A percentile compares a stretch with the other conserved stretches of the same genome.
Evolutionary conservation across 2,329 filamentous ascomycete genomes (phyloP).

Genomic region (Verticillium alfalfae): DNA sequence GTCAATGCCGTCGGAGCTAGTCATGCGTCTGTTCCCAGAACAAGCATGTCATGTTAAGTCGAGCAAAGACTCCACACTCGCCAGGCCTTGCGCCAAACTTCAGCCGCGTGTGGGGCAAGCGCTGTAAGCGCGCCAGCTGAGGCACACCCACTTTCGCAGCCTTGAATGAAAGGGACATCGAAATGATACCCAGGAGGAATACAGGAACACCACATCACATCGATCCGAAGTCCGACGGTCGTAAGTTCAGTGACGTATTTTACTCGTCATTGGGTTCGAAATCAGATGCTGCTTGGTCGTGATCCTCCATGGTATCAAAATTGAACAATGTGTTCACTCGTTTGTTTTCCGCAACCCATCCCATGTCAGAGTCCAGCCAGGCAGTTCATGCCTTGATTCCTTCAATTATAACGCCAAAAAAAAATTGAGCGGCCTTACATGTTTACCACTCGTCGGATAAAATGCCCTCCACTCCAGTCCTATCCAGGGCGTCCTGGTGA

Average conservation of each 20-base stretch:
- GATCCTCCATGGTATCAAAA: neutral
- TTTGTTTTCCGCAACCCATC: neutral
- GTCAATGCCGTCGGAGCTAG: neutral
- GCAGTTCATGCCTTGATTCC: neutral
- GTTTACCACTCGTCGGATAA: slow-evolving; percentile 9
- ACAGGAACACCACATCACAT: too few species aligned
- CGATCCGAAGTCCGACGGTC: too few species aligned
- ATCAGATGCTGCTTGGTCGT: too few species aligned
- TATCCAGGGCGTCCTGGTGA: slow-evolving; percentile 13
- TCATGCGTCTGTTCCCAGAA: neutral
- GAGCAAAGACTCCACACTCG: neutral
- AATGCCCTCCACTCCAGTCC: slow-evolving; percentile 6
- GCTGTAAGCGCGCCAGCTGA: neutral
- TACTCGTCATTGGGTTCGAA: neutral
- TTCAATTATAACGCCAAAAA: neutral
- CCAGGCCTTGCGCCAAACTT: neutral
- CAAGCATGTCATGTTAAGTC: neutral
- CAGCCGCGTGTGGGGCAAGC: neutral
- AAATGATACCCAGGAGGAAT: too few species aligned
- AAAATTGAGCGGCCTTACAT: neutral
- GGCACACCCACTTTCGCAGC: too few species aligned
- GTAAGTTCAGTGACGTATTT: too few species aligned
- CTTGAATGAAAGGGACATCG: too few species aligned
- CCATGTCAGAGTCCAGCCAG: neutral
- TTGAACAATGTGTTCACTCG: neutral